Percentiles rank a stretch among this genome's conserved stretches.
Evolutionary conservation across 2,329 filamentous ascomycete genomes (phyloP).

Genomic region (Penicillium crustosum): DNA sequence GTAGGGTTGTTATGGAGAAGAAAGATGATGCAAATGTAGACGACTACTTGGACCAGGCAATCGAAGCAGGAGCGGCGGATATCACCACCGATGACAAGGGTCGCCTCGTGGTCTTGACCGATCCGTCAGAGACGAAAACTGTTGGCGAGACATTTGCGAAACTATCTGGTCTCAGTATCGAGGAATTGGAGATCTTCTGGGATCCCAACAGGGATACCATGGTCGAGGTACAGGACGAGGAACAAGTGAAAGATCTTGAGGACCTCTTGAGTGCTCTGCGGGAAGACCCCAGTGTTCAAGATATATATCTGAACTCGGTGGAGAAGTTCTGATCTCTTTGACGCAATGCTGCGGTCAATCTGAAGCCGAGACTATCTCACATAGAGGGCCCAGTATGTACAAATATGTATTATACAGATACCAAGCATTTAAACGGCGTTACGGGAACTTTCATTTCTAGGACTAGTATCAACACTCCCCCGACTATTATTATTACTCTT

Average conservation of each 20-base stretch:
- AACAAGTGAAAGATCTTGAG: constrained; percentile 57
- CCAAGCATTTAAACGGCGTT: constrained; percentile 17
- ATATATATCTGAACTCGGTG: constrained; percentile 69
- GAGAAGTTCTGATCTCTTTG: constrained; percentile 25
- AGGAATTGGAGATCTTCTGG: constrained; percentile 80
- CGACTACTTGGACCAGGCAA: constrained; percentile 73
- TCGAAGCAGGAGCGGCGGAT: constrained; percentile 74
- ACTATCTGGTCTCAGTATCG: constrained; percentile 64
- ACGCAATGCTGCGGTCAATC: not conserved
- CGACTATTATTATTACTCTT: constrained; percentile 26
- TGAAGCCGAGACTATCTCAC: not conserved
- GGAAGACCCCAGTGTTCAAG: constrained; percentile 72
- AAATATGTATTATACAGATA: constrained; percentile 17
- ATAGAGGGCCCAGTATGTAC: constrained; percentile 6
- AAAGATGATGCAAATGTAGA: constrained; percentile 60
- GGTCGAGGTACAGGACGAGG: constrained; percentile 60
- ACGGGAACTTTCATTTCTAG: not conserved
- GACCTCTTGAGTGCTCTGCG: constrained; percentile 56
- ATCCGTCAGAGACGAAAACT: constrained; percentile 63
- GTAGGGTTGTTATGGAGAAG: constrained; percentile 68
- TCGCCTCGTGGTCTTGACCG: constrained; percentile 68
- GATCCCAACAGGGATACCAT: constrained; percentile 77
- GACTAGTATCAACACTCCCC: not conserved
- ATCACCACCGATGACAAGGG: constrained; percentile 62
- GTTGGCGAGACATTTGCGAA: constrained; percentile 65